Evolutionary conservation across 2,329 filamentous ascomycete species (phyloP).

Genomic region (Oidium heveae): DNA sequence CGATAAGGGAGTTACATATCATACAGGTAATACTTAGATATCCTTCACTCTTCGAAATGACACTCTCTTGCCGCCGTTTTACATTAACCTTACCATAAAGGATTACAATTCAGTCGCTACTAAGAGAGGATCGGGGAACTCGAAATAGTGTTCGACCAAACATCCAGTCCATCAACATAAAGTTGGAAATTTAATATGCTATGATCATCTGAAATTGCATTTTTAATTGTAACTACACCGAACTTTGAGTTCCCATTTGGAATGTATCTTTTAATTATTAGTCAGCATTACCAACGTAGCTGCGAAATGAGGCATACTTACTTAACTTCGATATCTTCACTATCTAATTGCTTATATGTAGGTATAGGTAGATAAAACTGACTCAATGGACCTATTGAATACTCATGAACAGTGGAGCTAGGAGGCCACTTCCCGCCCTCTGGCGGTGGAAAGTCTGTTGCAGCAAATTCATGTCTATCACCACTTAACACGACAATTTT

Average conservation of each 20-base stretch:
- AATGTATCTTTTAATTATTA: conserved; percentile 30
- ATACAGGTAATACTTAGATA: no score
- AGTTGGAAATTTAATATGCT: conserved; percentile 58
- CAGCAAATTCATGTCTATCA: conserved; percentile 91
- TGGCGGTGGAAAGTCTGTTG: conserved; percentile 50
- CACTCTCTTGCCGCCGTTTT: no score
- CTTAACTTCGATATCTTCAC: conserved; percentile 64
- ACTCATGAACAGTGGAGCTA: conserved; percentile 54
- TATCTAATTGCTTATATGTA: conserved; percentile 60
- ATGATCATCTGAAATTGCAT: conserved; percentile 30
- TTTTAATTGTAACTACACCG: conserved; percentile 55
- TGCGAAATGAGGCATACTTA: conserved; percentile 20
- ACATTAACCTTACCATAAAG: no score
- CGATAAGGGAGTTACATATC: no score
- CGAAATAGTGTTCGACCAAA: conserved; percentile 40
- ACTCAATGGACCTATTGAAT: conserved; percentile 70
- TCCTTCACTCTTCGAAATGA: no score
- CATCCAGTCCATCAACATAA: conserved; percentile 57
- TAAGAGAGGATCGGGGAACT: conserved; percentile 16
- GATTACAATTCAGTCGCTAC: no score
- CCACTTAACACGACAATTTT: conserved; percentile 71
- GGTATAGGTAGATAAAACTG: conserved; percentile 80
- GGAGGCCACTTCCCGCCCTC: conserved; percentile 34
- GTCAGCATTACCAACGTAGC: conserved; percentile 6
- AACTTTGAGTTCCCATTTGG: conserved; percentile 78